These are phyloP conservation scores for Nannochloris sp. DNA, from an alignment of 139 green algal species.

Conservation along the genomic window DNA sequence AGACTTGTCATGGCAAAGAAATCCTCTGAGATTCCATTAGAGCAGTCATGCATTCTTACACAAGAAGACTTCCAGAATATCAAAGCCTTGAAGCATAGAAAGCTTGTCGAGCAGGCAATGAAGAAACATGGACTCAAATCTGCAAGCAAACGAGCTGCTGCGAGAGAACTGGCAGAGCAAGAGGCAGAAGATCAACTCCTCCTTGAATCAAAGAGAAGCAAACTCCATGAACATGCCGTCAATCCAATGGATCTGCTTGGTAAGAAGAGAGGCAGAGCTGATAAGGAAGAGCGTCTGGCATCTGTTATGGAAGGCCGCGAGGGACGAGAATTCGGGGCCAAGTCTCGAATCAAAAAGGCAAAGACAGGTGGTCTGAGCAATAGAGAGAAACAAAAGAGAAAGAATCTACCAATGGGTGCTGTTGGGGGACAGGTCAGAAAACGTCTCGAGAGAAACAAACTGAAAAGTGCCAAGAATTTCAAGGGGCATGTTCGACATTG, in stretches of 20 bases:
- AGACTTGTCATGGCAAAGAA: constrained; percentile 11
- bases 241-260: constrained; percentile 50
- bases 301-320: constrained; percentile 57
- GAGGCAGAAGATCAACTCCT: constrained; percentile 64
- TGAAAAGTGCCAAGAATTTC: constrained; percentile 52
- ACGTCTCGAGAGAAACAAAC: constrained; percentile 11
- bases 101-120: constrained; percentile 61
- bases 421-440: constrained; percentile 44
- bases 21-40: constrained; percentile 30
- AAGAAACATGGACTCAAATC: constrained; percentile 74
- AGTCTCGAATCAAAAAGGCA: constrained; percentile 44
- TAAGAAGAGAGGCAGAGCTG: constrained; percentile 38
- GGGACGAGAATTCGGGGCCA: constrained; percentile 67
- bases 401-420: constrained; percentile 77
- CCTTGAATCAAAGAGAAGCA: constrained; percentile 23
- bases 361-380: constrained; percentile 87
- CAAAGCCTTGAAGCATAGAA: constrained; percentile 33
- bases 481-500: constrained; percentile 49
- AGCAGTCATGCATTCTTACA: constrained; percentile 68
- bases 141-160: constrained; percentile 33
- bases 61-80: constrained; percentile 83
- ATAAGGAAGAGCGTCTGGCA: constrained; percentile 79
- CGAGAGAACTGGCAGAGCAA: constrained; percentile 51
- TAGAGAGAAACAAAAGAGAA: constrained; percentile 80
- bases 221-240: constrained; percentile 42